phyloP scores from a whole-genome alignment of 805 yeast species.

The Brettanomyces anomalus region DNA sequence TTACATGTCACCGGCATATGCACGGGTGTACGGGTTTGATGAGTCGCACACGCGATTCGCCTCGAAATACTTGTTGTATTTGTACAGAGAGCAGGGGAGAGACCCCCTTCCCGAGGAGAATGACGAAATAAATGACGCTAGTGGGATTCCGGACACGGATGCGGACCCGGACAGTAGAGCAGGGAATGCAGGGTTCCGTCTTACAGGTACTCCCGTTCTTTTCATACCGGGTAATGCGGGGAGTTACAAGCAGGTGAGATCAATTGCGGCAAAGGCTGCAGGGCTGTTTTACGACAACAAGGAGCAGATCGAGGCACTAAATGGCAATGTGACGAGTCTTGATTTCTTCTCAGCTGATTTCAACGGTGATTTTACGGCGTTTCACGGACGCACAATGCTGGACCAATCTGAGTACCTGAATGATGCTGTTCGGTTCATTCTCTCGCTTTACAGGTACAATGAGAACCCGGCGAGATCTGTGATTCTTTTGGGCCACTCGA shows the following conservation, averaged over 20 bases:
- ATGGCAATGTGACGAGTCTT: constrained; percentile 34
- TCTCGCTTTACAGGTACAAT: constrained; percentile 48
- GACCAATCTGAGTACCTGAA: constrained; percentile 92
- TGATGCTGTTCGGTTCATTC: constrained; percentile 73
- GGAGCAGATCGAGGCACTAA: constrained; percentile 6
- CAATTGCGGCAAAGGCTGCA: constrained; percentile 81
- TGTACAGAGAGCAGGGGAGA: constrained; percentile 76
- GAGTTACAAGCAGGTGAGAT: constrained; percentile 78
- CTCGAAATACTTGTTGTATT: constrained; percentile 71
- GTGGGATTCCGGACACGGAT: too few relatives aligned
- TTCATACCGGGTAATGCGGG: constrained; percentile 99
- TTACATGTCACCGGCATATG: constrained; percentile 80
- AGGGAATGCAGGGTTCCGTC: too few relatives aligned
- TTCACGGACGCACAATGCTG: constrained; percentile 86
- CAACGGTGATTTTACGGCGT: constrained; percentile 92
- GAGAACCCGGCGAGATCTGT: constrained; percentile 42
- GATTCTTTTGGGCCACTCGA: constrained; percentile 80
- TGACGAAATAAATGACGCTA: constrained; percentile 15
- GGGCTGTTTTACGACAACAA: constrained; percentile 34
- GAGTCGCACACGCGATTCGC: constrained; percentile 60
- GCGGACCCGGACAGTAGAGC: not conserved
- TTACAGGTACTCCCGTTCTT: constrained; percentile 76
- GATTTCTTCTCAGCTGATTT: constrained; percentile 92
- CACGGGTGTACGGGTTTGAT: constrained; percentile 66
- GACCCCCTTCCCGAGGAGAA: constrained; percentile 45